These are phyloP conservation scores for Globisporangium lucens DNA, from an alignment of 352 stramenopile genomes.

Conservation along the genomic window DNA sequence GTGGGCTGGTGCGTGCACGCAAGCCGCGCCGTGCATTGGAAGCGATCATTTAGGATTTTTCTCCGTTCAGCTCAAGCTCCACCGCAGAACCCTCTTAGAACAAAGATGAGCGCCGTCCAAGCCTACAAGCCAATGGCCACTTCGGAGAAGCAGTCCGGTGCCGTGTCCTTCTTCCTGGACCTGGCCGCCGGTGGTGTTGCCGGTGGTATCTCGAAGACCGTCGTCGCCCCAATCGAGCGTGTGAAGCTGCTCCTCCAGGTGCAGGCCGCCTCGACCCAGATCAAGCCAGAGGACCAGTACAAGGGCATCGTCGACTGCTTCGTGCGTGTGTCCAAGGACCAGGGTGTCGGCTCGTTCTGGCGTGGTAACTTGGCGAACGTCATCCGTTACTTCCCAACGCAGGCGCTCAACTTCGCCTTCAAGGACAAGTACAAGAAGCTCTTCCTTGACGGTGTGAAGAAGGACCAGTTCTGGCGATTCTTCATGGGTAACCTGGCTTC, in stretches of 20 bases:
- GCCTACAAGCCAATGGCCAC: conserved; percentile 81
- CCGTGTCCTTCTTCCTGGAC: conserved; percentile 74
- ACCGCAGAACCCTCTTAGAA: conserved; percentile 45
- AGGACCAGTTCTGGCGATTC: conserved; percentile 98
- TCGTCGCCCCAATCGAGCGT: conserved; percentile 88
- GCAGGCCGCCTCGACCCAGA: conserved; percentile 87
- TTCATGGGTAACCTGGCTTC: conserved; percentile 98
- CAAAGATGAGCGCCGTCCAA: conserved; percentile 74
- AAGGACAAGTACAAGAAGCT: conserved; percentile 94
- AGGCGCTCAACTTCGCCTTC: conserved; percentile 93
- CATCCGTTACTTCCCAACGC: conserved; percentile 92
- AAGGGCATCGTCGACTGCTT: conserved; percentile 91
- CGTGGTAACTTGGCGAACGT: conserved; percentile 91
- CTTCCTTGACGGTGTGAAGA: conserved; percentile 87
- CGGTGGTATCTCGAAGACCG: conserved; percentile 89
- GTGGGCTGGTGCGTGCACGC: conserved; percentile 3
- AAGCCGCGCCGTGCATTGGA: neutral
- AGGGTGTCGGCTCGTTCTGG: conserved; percentile 89
- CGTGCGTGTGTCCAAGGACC: conserved; percentile 84
- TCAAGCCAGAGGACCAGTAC: conserved; percentile 91
- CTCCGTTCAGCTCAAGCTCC: conserved; percentile 62
- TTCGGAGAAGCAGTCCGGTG: conserved; percentile 53
- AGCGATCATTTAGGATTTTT: conserved; percentile 84
- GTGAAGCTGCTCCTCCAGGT: conserved; percentile 93
- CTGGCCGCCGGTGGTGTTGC: conserved; percentile 83